These are phyloP conservation scores for Pugionium cornutum DNA, from an alignment of 345 rosid genomes.

Conservation along the genomic window DNA sequence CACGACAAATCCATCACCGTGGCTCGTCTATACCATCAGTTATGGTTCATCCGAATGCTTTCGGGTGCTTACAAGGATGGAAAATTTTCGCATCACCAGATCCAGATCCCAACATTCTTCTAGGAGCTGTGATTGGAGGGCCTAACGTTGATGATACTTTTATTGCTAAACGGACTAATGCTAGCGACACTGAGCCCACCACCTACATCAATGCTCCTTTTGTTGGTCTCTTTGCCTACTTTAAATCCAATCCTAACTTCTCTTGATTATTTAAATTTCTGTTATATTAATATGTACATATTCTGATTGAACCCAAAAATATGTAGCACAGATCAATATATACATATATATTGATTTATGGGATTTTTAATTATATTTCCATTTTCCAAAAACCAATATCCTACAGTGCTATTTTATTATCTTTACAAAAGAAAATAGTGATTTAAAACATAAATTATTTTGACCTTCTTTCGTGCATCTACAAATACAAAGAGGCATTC, in stretches of 20 bases:
- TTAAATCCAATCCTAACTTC: conserved; percentile 62
- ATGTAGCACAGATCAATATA: too few species aligned
- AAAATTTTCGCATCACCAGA: conserved; percentile 53
- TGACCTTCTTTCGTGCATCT: too few species aligned
- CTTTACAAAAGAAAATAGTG: too few species aligned
- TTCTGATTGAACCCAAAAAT: too few species aligned
- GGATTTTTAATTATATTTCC: too few species aligned
- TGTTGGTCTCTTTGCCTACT: conserved; percentile 81
- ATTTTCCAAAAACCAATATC: too few species aligned
- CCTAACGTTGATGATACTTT: conserved; percentile 65
- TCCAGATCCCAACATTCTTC: conserved; percentile 64
- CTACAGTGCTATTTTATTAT: too few species aligned
- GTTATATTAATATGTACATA: too few species aligned
- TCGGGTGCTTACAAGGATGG: conserved; percentile 66
- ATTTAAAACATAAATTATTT: too few species aligned
- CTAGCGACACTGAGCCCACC: conserved; percentile 77
- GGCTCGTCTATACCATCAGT: conserved; percentile 74
- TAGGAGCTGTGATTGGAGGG: conserved; percentile 89
- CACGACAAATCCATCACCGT: conserved; percentile 80
- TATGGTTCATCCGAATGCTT: conserved; percentile 49
- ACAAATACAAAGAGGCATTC: background rate
- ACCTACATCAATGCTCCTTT: conserved; percentile 94
- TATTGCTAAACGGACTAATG: conserved; percentile 62
- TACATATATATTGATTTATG: too few species aligned
- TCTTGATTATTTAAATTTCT: background rate